These are phyloP conservation scores for Blastobotrys raffinosifermentans DNA, from an alignment of 1,139 yeast species.

Conservation along the genomic window DNA sequence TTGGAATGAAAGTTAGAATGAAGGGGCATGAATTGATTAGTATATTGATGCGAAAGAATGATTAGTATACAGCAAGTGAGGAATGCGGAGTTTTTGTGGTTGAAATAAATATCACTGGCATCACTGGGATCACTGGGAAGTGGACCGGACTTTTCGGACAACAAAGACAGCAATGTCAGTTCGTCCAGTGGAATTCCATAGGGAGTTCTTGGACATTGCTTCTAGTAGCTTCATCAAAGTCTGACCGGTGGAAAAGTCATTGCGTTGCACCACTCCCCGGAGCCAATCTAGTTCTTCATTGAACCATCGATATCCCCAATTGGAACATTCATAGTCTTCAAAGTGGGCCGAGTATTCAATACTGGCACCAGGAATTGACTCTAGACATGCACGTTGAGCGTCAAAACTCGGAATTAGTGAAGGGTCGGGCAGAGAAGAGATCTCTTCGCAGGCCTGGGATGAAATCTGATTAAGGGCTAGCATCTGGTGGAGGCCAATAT, in stretches of 20 bases:
- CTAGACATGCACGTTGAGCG: conserved; percentile 15
- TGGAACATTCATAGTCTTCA: conserved; percentile 13
- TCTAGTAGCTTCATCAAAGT: conserved; percentile 17
- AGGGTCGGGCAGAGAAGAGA: conserved; percentile 21
- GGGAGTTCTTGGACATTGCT: conserved; percentile 16
- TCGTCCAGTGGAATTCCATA: conserved; percentile 17
- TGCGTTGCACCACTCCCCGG: conserved; percentile 12
- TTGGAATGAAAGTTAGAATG: no score
- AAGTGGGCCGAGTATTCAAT: conserved; percentile 14
- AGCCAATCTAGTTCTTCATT: conserved; percentile 23
- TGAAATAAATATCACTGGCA: no score
- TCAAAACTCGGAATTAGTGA: conserved; percentile 16
- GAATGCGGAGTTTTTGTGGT: no score
- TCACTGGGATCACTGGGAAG: no score
- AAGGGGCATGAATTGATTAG: no score
- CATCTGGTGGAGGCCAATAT: conserved; percentile 23
- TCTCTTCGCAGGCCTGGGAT: conserved; percentile 24
- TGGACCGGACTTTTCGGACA: conserved; percentile 15
- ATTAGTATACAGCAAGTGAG: no score
- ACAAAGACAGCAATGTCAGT: conserved; percentile 21
- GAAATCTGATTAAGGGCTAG: conserved; percentile 25
- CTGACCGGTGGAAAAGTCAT: conserved; percentile 16
- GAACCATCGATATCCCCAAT: conserved; percentile 26
- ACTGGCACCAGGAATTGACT: conserved; percentile 14
- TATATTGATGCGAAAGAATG: no score